These are phyloP conservation scores for Mycosphaerella arachidis DNA, from an alignment of 2,329 filamentous ascomycete species.

Conservation along the genomic window DNA sequence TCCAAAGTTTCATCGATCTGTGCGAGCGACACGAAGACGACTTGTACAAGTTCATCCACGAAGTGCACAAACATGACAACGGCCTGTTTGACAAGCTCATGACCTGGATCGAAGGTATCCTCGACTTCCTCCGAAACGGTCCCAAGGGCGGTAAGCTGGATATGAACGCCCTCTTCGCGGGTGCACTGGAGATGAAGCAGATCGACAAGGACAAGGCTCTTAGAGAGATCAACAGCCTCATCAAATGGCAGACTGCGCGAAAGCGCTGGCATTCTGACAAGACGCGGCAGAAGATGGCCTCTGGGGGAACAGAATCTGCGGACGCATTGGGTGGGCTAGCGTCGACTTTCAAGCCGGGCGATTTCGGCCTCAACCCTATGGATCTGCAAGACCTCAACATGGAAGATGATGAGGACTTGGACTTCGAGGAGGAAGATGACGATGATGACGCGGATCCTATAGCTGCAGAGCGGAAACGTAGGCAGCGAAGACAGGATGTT, in stretches of 20 bases:
- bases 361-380: constrained; percentile 68
- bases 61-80: constrained; percentile 95
- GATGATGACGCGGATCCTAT: constrained; percentile 78
- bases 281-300: constrained; percentile 97
- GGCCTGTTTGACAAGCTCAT: constrained; percentile 94
- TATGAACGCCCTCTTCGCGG: constrained; percentile 88
- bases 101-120: constrained; percentile 93
- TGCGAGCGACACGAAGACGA: constrained; percentile 93
- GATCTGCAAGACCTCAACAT: constrained; percentile 83
- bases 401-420: constrained; percentile 66
- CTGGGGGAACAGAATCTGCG: constrained; percentile 55
- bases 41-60: constrained; percentile 98
- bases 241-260: constrained; percentile 88
- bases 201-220: constrained; percentile 71
- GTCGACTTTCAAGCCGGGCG: constrained; percentile 64
- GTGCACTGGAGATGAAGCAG: constrained; percentile 61
- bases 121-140: constrained; percentile 85
- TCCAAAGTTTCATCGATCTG: constrained; percentile 95
- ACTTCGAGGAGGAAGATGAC: constrained; percentile 66
- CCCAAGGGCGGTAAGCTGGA: constrained; percentile 78
- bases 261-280: constrained; percentile 99
- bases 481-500: constrained; percentile 72
- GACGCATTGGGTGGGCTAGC: constrained; percentile 52
- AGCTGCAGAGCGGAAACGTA: constrained; percentile 72
- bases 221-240: constrained; percentile 76